A percentile compares a stretch with the other conserved stretches of the same genome.
phyloP scores from a whole-genome alignment of 441 rosid genomes.

The Gossypium lobatum region DNA sequence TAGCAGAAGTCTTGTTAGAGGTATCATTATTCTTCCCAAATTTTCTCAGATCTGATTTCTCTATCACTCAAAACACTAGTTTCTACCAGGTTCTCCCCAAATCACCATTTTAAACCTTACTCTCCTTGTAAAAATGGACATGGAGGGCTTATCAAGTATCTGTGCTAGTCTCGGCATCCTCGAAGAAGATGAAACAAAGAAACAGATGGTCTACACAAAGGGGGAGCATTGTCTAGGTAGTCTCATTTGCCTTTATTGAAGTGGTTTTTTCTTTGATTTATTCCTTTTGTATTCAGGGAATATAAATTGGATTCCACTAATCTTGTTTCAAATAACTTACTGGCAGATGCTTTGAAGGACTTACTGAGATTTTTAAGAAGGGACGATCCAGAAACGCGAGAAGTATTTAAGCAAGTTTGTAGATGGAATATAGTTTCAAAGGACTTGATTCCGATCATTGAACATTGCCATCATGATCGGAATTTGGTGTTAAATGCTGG shows the following conservation, averaged over 20 bases:
- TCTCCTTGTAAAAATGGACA: slow-evolving; percentile 31
- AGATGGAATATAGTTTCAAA: slow-evolving; percentile 83
- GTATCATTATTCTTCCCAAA: not conserved
- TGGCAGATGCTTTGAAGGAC: slow-evolving; percentile 76
- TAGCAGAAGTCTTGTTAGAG: not conserved
- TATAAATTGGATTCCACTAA: not conserved
- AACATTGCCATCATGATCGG: slow-evolving; percentile 59
- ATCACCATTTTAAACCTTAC: slow-evolving; percentile 2
- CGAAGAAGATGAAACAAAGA: slow-evolving; percentile 48
- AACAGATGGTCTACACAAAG: slow-evolving; percentile 54
- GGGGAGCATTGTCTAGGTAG: slow-evolving; percentile 68
- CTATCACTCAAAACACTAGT: not conserved
- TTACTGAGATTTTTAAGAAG: slow-evolving; percentile 81
- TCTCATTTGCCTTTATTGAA: not conserved
- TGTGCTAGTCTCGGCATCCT: slow-evolving; percentile 68
- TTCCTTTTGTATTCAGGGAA: not conserved
- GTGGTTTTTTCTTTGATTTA: not conserved
- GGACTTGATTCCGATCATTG: slow-evolving; percentile 85
- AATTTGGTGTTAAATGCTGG: slow-evolving; percentile 76
- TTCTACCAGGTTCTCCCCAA: not conserved
- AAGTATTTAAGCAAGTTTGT: slow-evolving; percentile 88
- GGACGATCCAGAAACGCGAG: slow-evolving; percentile 80
- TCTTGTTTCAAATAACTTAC: not conserved
- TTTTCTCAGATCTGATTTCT: slow-evolving; percentile 18
- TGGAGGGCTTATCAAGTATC: slow-evolving; percentile 61